These are phyloP conservation scores for Kwoniella europaea DNA, from an alignment of 768 basidiomycete species.

Conservation along the genomic window DNA sequence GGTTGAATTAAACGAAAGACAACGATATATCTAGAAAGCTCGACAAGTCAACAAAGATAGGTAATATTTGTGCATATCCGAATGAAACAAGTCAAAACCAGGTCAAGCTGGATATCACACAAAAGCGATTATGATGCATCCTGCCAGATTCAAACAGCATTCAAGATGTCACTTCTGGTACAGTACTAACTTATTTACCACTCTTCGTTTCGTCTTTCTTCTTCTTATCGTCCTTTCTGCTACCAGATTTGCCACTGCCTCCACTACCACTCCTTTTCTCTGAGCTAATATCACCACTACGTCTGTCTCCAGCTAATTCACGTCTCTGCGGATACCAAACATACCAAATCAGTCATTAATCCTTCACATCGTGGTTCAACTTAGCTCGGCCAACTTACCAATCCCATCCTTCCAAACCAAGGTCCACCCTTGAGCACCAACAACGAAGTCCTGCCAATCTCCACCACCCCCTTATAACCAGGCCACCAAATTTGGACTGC, in stretches of 20 bases:
- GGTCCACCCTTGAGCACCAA: constrained; percentile 39
- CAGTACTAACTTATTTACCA: neutral
- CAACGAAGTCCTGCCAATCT: constrained; percentile 31
- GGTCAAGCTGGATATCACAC: too few relatives aligned
- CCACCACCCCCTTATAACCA: constrained; percentile 29
- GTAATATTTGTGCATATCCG: too few relatives aligned
- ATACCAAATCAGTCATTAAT: neutral
- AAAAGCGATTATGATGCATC: too few relatives aligned
- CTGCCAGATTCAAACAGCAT: too few relatives aligned
- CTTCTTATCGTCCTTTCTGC: constrained; percentile 2
- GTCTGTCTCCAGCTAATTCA: constrained; percentile 8
- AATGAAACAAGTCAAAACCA: too few relatives aligned
- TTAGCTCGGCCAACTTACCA: constrained; percentile 26
- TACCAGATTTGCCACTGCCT: too few relatives aligned
- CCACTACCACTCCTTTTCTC: constrained; percentile 3
- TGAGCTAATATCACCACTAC: constrained; percentile 9
- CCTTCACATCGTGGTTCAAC: too few relatives aligned
- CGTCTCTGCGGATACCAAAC: constrained; percentile 1
- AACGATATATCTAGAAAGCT: too few relatives aligned
- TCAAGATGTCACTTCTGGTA: too few relatives aligned
- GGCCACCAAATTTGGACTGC: constrained; percentile 36
- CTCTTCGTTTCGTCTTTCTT: neutral
- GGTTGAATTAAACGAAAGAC: too few relatives aligned
- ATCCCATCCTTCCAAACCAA: constrained; percentile 41
- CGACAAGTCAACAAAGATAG: too few relatives aligned